Evolutionary conservation across 306 rosid genomes (phyloP).

Genomic region (Luffa aegyptiaca): DNA sequence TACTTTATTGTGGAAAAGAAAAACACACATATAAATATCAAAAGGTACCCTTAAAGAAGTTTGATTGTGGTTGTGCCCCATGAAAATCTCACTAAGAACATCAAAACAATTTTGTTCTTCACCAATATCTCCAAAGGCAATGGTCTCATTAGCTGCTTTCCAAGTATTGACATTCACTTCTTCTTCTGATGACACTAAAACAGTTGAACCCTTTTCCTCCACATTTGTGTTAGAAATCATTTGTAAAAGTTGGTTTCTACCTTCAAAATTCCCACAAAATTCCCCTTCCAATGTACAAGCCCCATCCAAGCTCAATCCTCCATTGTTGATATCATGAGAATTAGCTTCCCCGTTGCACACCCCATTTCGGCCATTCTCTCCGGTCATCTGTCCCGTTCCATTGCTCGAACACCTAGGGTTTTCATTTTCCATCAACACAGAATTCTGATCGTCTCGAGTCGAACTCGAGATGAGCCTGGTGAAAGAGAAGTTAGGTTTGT

Average conservation of each 20-base stretch:
- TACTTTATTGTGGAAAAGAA: neutral
- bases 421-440: too few relatives aligned
- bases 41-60: neutral
- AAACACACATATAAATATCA: too few relatives aligned
- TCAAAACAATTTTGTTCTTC: neutral
- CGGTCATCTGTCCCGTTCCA: neutral
- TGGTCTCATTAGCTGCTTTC: neutral
- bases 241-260: neutral
- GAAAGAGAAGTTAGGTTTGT: neutral
- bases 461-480: neutral
- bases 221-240: neutral
- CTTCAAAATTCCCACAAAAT: neutral
- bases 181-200: slow-evolving; percentile 1
- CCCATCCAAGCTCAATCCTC: neutral
- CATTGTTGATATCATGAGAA: neutral
- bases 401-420: neutral
- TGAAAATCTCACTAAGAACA: slow-evolving; percentile 11
- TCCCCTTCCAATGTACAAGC: neutral
- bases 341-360: neutral
- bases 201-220: neutral
- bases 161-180: neutral
- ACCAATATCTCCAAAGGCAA: neutral
- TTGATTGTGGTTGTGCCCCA: neutral
- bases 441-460: neutral
- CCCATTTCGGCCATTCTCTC: neutral